Base-by-base conservation (phyloP, 371 early-diverging fungal species). In the Mucor racemosus region DNA sequence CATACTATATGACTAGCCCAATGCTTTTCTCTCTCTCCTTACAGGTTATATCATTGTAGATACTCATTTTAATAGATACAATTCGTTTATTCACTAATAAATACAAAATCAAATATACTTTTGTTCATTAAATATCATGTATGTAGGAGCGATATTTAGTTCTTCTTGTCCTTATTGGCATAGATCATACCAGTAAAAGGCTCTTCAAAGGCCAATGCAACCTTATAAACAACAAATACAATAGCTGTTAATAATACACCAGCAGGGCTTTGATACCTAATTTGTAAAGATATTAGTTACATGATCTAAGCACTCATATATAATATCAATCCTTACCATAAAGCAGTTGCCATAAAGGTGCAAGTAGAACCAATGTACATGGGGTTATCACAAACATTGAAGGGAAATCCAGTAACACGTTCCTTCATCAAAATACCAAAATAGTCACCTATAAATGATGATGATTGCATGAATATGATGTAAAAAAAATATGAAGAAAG, bases 351-450 rank as follows among this genome's bases (percentile, higher is more conserved):
- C 55, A 95, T 67, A 76, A 96, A 96, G 63, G 88, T 88, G 74
- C 95, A 78, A 5, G 94, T 93, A 14, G 96, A 94, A n/a, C 97
- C 97, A 56, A 88, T 85, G 74, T 96, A 96, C 97, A 96, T 96
- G 17, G 97, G 97, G 77, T 96, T 92, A 19, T 94, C 92, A 38
- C 90, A 84, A 10, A 94, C 89, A 75, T 92, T 96, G 86, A 96
- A 96, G 14, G 97, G 97, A 77, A 96, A 95, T 17, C 89, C 89
- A 13, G 94, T 94, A 60, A 96, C 94, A 41, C 92, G 89, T 64
- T 85, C 83, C 36, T 87, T 84, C 96, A 96, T 96, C 68, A 95
- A 76, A 57, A 96, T 95, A 57, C 97, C 97, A 84, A 95, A 96
- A 77, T 96, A 96, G 75, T 95, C 96, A 67, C 96, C 96, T 91